Evolutionary conservation across 2,329 filamentous ascomycete species (phyloP).

Genomic region (Epichloe sp.): DNA sequence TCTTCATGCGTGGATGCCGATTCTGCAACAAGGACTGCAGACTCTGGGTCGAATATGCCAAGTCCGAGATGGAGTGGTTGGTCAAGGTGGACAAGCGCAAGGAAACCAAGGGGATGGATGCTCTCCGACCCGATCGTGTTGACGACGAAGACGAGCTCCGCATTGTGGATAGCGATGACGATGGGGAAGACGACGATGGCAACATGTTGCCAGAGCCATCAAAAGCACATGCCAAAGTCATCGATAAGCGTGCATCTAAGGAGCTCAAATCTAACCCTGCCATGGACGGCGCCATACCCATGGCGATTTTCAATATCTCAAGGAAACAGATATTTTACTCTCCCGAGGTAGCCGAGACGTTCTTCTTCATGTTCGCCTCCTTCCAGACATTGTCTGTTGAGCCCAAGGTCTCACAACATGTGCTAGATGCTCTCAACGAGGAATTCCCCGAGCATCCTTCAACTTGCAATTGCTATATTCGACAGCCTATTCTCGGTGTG

Average conservation of each 20-base stretch:
- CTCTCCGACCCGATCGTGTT: slow-evolving; percentile 32
- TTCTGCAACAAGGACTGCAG: slow-evolving; percentile 67
- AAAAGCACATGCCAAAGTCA: slow-evolving; percentile 27
- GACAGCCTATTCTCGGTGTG: slow-evolving; percentile 55
- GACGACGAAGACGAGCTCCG: slow-evolving; percentile 36
- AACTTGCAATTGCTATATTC: slow-evolving; percentile 58
- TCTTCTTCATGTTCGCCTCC: slow-evolving; percentile 65
- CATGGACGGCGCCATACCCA: slow-evolving; percentile 82
- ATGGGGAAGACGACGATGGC: slow-evolving; percentile 29
- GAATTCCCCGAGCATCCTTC: slow-evolving; percentile 46
- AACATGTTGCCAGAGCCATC: slow-evolving; percentile 32
- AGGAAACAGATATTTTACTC: slow-evolving; percentile 64
- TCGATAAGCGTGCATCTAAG: slow-evolving; percentile 31
- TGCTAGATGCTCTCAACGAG: slow-evolving; percentile 51
- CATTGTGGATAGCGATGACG: slow-evolving; percentile 32
- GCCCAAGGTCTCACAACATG: slow-evolving; percentile 56
- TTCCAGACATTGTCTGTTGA: slow-evolving; percentile 57
- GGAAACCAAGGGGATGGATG: slow-evolving; percentile 32
- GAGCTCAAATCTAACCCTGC: slow-evolving; percentile 64
- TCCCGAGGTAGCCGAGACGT: slow-evolving; percentile 52
- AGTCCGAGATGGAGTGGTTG: slow-evolving; percentile 86
- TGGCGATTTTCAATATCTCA: slow-evolving; percentile 81
- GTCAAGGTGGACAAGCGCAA: slow-evolving; percentile 64
- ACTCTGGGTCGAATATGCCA: slow-evolving; percentile 83
- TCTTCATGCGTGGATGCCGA: slow-evolving; percentile 76